Evolutionary conservation across 2,329 filamentous ascomycete genomes (phyloP).

Genomic region (Phyllosticta citribraziliensis): DNA sequence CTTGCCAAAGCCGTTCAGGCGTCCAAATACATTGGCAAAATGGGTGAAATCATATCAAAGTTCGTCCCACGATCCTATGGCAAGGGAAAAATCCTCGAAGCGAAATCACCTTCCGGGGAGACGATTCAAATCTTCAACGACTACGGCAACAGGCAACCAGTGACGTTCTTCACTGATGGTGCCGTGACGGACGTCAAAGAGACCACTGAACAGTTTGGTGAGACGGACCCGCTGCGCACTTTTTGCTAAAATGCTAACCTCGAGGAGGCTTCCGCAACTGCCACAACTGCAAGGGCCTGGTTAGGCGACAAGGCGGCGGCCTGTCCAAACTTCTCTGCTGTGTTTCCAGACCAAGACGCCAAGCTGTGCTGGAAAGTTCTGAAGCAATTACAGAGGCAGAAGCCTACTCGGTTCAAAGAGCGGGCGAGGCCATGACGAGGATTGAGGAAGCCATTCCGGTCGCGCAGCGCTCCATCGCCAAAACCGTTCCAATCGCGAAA

Average conservation of each 20-base stretch:
- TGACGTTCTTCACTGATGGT: not conserved
- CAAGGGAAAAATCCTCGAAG: not conserved
- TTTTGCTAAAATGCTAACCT: no score
- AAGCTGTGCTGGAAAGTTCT: not conserved
- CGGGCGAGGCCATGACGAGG: not conserved
- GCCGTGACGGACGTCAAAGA: not conserved
- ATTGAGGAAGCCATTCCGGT: not conserved
- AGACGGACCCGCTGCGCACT: no score
- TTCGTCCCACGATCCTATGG: not conserved
- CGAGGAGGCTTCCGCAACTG: not conserved
- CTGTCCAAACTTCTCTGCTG: not conserved
- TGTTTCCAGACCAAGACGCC: not conserved
- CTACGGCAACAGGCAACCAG: not conserved
- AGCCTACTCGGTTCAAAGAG: not conserved
- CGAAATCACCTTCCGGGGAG: not conserved
- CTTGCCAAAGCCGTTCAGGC: not conserved
- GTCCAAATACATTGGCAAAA: not conserved
- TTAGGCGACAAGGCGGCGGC: not conserved
- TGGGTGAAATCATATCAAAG: not conserved
- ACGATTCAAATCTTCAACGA: not conserved
- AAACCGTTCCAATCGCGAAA: constrained; percentile 22
- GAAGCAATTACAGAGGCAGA: not conserved
- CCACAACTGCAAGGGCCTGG: not conserved
- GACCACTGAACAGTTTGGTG: not conserved
- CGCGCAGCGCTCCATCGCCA: not conserved